Conservation (phyloP, 2,329 filamentous ascomycete species). For the Magnaporthales sp. region DNA sequence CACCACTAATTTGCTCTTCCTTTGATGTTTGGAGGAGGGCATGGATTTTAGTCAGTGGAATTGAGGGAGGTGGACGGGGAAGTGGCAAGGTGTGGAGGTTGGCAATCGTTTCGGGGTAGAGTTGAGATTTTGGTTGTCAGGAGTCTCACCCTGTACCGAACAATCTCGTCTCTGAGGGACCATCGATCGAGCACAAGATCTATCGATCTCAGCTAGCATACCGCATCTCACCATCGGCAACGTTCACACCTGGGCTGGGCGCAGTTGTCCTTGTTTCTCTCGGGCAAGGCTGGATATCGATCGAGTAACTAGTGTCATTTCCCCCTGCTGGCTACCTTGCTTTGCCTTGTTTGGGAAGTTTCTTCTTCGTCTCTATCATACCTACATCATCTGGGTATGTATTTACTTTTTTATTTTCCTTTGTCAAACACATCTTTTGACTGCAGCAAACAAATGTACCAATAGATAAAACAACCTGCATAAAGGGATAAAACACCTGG, state of each 20-base stretch:
- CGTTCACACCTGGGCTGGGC: not conserved
- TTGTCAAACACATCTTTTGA: not conserved
- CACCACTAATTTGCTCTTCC: constrained; percentile 42
- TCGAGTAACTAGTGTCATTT: not conserved
- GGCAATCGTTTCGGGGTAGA: not conserved
- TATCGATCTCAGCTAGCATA: not conserved
- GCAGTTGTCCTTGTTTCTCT: not conserved
- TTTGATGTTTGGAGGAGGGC: too few species aligned
- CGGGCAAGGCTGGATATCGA: not conserved
- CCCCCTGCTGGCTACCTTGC: not conserved
- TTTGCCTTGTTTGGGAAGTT: not conserved
- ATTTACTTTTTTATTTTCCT: not conserved
- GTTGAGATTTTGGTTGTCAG: not conserved
- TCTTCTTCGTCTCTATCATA: not conserved
- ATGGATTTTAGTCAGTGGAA: not conserved
- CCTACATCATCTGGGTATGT: not conserved
- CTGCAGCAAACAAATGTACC: constrained; percentile 1
- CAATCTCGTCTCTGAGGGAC: not conserved
- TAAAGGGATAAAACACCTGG: not conserved
- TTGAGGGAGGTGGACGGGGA: not conserved
- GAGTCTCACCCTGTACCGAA: not conserved
- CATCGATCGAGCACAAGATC: not conserved
- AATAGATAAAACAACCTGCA: not conserved
- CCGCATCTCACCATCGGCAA: not conserved
- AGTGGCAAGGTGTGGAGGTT: not conserved